phyloP scores from a whole-genome alignment of 2,329 filamentous ascomycete species.

The Alternaria burnsii region DNA sequence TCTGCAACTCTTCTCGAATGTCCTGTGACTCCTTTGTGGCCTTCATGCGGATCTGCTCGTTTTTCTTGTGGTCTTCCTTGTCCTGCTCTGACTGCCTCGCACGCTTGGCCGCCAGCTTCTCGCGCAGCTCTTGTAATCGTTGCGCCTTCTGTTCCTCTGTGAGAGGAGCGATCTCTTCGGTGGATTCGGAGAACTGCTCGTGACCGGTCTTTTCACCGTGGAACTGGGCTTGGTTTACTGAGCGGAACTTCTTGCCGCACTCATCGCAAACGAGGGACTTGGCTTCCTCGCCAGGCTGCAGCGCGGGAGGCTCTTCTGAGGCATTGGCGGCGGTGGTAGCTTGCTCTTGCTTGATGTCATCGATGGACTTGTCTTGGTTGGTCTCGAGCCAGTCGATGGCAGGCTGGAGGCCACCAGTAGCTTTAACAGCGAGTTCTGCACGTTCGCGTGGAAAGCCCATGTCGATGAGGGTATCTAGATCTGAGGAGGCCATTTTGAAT shows the following conservation, averaged over 20 bases:
- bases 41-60: conserved; percentile 87
- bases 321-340: conserved; percentile 43
- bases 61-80: conserved; percentile 82
- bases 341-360: conserved; percentile 72
- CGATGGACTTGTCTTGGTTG: conserved; percentile 86
- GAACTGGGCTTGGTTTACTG: conserved; percentile 81
- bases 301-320: conserved; percentile 66
- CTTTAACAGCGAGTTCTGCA: conserved; percentile 84
- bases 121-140: conserved; percentile 77
- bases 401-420: conserved; percentile 80
- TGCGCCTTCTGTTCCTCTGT: conserved; percentile 90
- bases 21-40: conserved; percentile 89
- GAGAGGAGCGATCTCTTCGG: conserved; percentile 87
- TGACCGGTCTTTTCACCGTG: conserved; percentile 93
- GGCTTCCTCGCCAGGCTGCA: conserved; percentile 75
- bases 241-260: conserved; percentile 90
- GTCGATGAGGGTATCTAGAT: conserved; percentile 68
- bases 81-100: conserved; percentile 74
- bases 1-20: conserved; percentile 84
- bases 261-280: conserved; percentile 92
- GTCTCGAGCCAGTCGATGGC: conserved; percentile 95
- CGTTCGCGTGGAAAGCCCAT: conserved; percentile 85
- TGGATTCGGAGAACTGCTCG: conserved; percentile 90
- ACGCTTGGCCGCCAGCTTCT: conserved; percentile 76
- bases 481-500: conserved; percentile 56